Percentiles rank a stretch among this genome's conserved stretches.
phyloP scores from a whole-genome alignment of 768 basidiomycete genomes.

The Coprinellus aureogranulatus region DNA sequence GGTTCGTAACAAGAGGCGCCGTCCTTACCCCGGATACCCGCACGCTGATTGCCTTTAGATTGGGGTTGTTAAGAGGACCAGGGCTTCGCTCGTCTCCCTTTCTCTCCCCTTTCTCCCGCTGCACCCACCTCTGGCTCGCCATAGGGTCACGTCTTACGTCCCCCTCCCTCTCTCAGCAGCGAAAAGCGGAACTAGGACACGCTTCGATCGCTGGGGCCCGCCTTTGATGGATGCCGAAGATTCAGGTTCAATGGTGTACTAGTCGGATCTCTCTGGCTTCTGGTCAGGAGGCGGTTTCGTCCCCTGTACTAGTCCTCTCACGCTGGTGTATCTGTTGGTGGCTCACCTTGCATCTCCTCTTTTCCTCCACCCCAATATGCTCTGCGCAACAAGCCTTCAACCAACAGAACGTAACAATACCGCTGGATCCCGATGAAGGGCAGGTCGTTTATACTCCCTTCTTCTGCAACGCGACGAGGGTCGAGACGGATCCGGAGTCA shows the following conservation, averaged over 20 bases:
- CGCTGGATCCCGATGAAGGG: constrained; percentile 26
- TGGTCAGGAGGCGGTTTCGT: neutral
- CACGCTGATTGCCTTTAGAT: too few species aligned
- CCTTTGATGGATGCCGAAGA: constrained; percentile 5
- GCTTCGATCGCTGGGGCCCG: neutral
- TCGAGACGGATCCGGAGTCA: constrained; percentile 19
- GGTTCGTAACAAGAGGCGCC: too few species aligned
- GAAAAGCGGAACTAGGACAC: neutral
- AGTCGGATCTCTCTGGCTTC: neutral
- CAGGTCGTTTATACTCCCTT: constrained; percentile 50
- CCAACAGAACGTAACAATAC: constrained; percentile 36
- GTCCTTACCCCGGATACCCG: too few species aligned
- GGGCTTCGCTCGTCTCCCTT: too few species aligned
- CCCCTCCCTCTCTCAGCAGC: neutral
- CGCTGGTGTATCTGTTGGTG: neutral
- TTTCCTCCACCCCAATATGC: neutral
- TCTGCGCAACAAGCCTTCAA: constrained; percentile 1
- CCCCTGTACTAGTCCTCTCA: neutral
- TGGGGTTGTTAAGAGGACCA: too few species aligned
- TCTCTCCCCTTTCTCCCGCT: too few species aligned
- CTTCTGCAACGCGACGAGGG: constrained; percentile 34
- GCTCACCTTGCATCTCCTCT: neutral
- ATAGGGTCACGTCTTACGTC: neutral
- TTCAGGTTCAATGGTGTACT: neutral
- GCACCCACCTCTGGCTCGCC: too few species aligned